phyloP scores from a whole-genome alignment of 345 rosid genomes.

The Psidium friedrichsthalianum region DNA sequence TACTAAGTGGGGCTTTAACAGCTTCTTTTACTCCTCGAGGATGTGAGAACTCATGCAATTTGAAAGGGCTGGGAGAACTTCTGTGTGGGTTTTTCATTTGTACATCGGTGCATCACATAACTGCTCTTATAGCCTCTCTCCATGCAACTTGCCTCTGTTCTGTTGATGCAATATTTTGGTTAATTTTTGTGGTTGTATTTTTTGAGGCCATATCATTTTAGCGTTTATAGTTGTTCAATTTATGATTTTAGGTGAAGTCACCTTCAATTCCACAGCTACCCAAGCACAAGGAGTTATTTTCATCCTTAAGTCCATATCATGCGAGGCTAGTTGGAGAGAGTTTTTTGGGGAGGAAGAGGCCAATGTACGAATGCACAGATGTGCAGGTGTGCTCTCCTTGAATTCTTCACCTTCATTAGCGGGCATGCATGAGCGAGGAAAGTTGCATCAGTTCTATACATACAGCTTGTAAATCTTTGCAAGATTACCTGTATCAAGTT shows the following conservation, averaged over 20 bases:
- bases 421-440: neutral
- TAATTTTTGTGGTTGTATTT: neutral
- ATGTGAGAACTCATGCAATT: neutral
- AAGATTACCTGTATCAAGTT: neutral
- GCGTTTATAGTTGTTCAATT: neutral
- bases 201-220: neutral
- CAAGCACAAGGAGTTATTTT: conserved; percentile 54
- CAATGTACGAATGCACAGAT: conserved; percentile 74
- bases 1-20: neutral
- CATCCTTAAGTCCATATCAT: conserved; percentile 62
- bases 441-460: neutral
- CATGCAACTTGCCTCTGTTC: neutral
- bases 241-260: conserved; percentile 46
- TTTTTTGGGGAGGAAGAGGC: conserved; percentile 77
- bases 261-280: conserved; percentile 76
- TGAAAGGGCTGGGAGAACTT: neutral
- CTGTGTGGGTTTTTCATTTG: neutral
- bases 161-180: neutral
- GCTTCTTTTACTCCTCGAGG: neutral
- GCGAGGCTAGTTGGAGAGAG: conserved; percentile 91
- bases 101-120: neutral
- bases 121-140: neutral
- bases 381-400: conserved; percentile 48
- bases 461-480: neutral
- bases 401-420: neutral